Percentiles rank a stretch among this genome's conserved stretches.
These are phyloP conservation scores for Tylopilus orsonianus DNA, from an alignment of 1,284 basidiomycete genomes.

Conservation along the genomic window DNA sequence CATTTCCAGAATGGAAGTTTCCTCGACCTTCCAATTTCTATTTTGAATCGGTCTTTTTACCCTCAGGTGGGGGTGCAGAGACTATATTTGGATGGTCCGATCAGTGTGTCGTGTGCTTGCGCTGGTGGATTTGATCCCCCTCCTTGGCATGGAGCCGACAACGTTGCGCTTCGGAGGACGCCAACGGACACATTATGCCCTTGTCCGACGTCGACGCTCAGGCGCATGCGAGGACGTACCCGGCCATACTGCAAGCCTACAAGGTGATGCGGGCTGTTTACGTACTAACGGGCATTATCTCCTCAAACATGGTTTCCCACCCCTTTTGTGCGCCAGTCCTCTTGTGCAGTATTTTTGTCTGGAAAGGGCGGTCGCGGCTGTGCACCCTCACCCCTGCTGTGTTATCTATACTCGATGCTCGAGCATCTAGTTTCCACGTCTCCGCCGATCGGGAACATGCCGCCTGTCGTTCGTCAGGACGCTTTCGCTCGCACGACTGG, in stretches of 20 bases:
- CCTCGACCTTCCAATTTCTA: conserved; percentile 23
- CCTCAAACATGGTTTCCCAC: conserved; percentile 3
- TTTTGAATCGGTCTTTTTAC: conserved; percentile 14
- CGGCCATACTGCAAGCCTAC: neutral
- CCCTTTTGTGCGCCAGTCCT: conserved; percentile 2
- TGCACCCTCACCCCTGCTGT: conserved; percentile 3
- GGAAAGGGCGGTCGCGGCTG: conserved; percentile 3
- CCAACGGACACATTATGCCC: too few species aligned
- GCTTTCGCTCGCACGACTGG: conserved; percentile 17
- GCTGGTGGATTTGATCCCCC: neutral
- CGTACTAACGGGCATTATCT: conserved; percentile 11
- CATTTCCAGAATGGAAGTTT: conserved; percentile 17
- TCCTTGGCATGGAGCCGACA: neutral
- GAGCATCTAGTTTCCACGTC: neutral
- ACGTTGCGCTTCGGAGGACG: neutral
- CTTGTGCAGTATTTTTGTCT: neutral
- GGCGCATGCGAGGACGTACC: too few species aligned
- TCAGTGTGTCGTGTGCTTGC: conserved; percentile 4
- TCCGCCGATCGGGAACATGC: conserved; percentile 8
- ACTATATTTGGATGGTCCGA: conserved; percentile 9
- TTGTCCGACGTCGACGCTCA: too few species aligned
- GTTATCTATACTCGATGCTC: conserved; percentile 5
- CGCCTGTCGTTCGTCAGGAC: neutral
- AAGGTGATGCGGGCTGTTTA: conserved; percentile 3
- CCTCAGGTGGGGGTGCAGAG: neutral